phyloP scores from a whole-genome alignment of 192 early-diverging fungal genomes.

The Backusella morwellensis region DNA sequence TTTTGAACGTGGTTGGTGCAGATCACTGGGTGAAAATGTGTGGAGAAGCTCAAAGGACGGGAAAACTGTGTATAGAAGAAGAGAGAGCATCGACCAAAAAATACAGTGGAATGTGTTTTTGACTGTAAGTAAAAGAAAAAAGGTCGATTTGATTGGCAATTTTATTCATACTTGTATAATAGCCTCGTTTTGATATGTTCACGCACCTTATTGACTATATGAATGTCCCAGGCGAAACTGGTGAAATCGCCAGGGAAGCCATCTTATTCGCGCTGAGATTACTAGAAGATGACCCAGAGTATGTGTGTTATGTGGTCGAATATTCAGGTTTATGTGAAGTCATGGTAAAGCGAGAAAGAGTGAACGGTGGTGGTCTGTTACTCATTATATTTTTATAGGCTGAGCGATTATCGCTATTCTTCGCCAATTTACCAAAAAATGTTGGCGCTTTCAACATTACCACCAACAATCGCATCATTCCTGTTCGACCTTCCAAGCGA shows the following conservation, averaged over 20 bases:
- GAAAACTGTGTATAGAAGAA: conserved; percentile 25
- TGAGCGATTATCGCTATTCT: conserved; percentile 30
- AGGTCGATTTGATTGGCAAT: too few relatives aligned
- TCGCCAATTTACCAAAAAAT: conserved; percentile 35
- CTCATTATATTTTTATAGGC: conserved; percentile 11
- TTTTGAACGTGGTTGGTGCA: conserved; percentile 41
- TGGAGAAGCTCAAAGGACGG: conserved; percentile 36
- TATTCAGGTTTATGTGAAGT: conserved; percentile 42
- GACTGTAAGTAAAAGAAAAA: conserved; percentile 11
- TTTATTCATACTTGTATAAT: conserved; percentile 1
- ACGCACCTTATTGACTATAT: conserved; percentile 37
- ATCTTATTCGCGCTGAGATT: conserved; percentile 38
- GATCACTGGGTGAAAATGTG: conserved; percentile 38
- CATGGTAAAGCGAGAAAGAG: conserved; percentile 20
- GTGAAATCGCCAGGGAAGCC: conserved; percentile 40
- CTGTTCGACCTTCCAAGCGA: conserved; percentile 24
- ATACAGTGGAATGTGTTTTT: conserved; percentile 35
- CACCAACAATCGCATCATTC: conserved; percentile 25
- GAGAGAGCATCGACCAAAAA: conserved; percentile 35
- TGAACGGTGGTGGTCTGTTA: background rate
- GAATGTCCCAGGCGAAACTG: conserved; percentile 40
- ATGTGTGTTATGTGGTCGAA: conserved; percentile 38
- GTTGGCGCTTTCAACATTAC: conserved; percentile 33
- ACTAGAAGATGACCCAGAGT: conserved; percentile 38
- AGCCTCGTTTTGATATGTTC: conserved; percentile 43